A percentile compares a stretch with the other conserved stretches of the same genome.
Evolutionary conservation across 1,284 basidiomycete genomes (phyloP).

Genomic region (Ceratobasidium sp.): DNA sequence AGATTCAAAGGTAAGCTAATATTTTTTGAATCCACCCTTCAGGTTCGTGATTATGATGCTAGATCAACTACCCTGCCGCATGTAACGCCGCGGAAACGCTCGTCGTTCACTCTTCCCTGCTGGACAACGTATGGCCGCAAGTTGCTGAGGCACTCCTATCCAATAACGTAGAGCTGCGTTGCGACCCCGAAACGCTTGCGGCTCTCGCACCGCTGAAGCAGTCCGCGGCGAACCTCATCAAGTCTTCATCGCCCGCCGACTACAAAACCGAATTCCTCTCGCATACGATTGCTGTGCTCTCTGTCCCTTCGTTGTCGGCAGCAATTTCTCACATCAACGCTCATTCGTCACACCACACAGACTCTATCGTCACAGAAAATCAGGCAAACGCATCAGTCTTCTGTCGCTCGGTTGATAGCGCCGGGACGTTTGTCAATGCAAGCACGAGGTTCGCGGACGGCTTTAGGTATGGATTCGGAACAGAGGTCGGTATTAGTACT

Average conservation of each 20-base stretch:
- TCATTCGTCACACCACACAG: slow-evolving; percentile 96
- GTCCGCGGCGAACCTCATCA: slow-evolving; percentile 60
- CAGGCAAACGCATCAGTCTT: slow-evolving; percentile 76
- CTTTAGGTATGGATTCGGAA: slow-evolving; percentile 96
- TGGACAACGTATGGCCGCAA: slow-evolving; percentile 81
- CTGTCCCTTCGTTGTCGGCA: slow-evolving; percentile 74
- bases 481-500: slow-evolving; percentile 98
- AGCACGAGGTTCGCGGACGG: slow-evolving; percentile 97
- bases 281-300: slow-evolving; percentile 83
- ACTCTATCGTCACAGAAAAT: slow-evolving; percentile 91
- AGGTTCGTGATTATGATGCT: slow-evolving; percentile 20
- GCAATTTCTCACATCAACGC: slow-evolving; percentile 93
- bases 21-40: slow-evolving; percentile 1
- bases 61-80: slow-evolving; percentile 96
- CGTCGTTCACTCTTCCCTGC: slow-evolving; percentile 80
- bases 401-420: slow-evolving; percentile 88
- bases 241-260: slow-evolving; percentile 67
- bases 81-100: slow-evolving; percentile 96
- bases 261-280: slow-evolving; percentile 92
- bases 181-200: slow-evolving; percentile 76
- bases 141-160: slow-evolving; percentile 81
- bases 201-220: slow-evolving; percentile 54
- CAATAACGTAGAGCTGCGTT: slow-evolving; percentile 81
- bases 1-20: slow-evolving; percentile 85
- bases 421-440: slow-evolving; percentile 95